These are phyloP conservation scores for Lactifluus piperatus DNA, from an alignment of 768 basidiomycete species.

Conservation along the genomic window DNA sequence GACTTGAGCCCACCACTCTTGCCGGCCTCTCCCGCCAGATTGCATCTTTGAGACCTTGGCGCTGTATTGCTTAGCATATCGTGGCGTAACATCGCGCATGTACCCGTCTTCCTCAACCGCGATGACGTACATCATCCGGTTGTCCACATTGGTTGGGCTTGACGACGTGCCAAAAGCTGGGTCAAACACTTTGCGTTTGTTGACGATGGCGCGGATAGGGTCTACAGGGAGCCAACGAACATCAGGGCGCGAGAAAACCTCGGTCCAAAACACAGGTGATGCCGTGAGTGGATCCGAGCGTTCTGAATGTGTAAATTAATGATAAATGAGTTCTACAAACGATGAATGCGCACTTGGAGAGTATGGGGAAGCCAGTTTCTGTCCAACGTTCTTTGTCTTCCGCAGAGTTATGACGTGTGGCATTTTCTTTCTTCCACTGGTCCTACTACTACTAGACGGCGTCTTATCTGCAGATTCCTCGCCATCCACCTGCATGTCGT, in stretches of 20 bases:
- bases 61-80: constrained; percentile 77
- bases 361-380: constrained; percentile 30
- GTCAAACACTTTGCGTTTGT: constrained; percentile 75
- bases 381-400: constrained; percentile 44
- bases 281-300: constrained; percentile 48
- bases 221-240: constrained; percentile 90
- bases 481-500: constrained; percentile 37
- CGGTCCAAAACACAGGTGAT: constrained; percentile 93
- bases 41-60: constrained; percentile 78
- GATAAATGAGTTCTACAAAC: neutral
- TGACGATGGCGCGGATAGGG: constrained; percentile 70
- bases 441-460: constrained; percentile 29
- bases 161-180: constrained; percentile 32
- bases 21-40: constrained; percentile 55
- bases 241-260: constrained; percentile 91
- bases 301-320: neutral
- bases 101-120: constrained; percentile 93
- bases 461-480: constrained; percentile 24
- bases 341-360: constrained; percentile 3
- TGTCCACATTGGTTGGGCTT: constrained; percentile 39
- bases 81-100: constrained; percentile 82
- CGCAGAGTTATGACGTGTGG: constrained; percentile 51
- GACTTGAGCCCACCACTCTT: constrained; percentile 82
- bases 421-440: constrained; percentile 47
- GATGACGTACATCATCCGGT: constrained; percentile 88